Evolutionary conservation across 2,329 filamentous ascomycete species (phyloP).

Genomic region (Xylaria sp.): DNA sequence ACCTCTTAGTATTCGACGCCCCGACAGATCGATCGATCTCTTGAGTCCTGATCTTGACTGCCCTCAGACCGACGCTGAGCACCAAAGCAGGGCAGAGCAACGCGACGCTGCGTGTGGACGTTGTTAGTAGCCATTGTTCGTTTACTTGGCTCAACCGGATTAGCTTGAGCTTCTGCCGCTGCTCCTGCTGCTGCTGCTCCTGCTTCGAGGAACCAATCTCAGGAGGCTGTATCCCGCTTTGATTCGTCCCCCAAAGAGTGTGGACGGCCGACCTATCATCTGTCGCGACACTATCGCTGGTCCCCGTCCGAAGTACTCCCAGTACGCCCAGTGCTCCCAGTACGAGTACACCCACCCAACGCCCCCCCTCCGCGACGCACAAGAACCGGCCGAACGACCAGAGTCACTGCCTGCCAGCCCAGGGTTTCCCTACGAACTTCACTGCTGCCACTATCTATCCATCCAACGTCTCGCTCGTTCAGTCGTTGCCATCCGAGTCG

Average conservation of each 20-base stretch:
- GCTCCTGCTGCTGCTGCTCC: too few relatives aligned
- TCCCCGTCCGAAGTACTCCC: constrained; percentile 6
- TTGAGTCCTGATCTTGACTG: background rate
- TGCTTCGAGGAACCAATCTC: background rate
- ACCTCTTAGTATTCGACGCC: constrained; percentile 7
- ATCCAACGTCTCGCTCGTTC: background rate
- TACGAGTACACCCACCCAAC: background rate
- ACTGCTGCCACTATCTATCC: background rate
- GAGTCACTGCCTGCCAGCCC: background rate
- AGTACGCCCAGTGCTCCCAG: background rate
- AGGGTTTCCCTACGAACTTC: too few relatives aligned
- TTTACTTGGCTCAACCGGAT: constrained; percentile 1
- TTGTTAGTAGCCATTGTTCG: background rate
- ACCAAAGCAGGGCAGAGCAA: background rate
- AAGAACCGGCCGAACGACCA: constrained; percentile 4
- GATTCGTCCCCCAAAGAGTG: constrained; percentile 3
- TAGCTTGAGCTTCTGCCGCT: background rate
- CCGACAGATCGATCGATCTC: constrained; percentile 4
- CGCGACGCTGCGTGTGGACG: constrained; percentile 2
- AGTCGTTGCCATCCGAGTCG: background rate
- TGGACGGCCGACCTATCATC: constrained; percentile 1
- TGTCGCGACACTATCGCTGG: background rate
- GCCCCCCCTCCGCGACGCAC: background rate
- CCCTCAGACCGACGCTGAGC: background rate
- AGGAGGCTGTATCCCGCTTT: constrained; percentile 1